Percentiles rank a stretch among this genome's conserved stretches.
Conservation (phyloP, 2,329 filamentous ascomycete species). For the Sphaerulina musiva region DNA sequence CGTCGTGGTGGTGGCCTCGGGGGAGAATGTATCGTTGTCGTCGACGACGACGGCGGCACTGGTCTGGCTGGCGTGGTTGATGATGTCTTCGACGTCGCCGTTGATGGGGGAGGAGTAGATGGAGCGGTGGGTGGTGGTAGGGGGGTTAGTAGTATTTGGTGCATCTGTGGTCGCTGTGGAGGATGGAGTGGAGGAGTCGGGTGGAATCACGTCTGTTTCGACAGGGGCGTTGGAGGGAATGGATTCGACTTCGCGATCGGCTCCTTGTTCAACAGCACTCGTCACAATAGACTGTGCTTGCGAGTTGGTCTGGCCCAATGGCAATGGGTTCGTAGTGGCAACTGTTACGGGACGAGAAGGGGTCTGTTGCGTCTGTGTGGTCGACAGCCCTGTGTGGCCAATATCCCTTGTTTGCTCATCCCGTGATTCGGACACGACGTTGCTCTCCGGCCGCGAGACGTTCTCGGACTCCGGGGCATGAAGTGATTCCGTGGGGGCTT, state of each 20-base stretch:
- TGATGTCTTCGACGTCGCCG: conserved; percentile 15
- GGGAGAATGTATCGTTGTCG: not conserved
- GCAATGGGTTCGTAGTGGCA: not conserved
- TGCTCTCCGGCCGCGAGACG: no score
- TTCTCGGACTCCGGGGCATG: not conserved
- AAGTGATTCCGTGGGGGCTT: not conserved
- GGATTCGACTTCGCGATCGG: conserved; percentile 16
- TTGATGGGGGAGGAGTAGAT: conserved; percentile 24
- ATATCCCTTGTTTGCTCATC: not conserved
- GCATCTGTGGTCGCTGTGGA: not conserved
- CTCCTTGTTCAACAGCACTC: conserved; percentile 21
- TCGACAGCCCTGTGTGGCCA: not conserved
- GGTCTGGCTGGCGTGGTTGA: conserved; percentile 1
- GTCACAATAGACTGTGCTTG: conserved; percentile 20
- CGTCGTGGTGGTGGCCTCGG: conserved; percentile 14
- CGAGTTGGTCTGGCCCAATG: not conserved
- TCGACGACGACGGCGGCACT: conserved; percentile 15
- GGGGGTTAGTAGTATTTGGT: not conserved
- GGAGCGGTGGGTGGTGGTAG: conserved; percentile 9
- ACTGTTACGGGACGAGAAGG: not conserved
- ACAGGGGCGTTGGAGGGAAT: conserved; percentile 22
- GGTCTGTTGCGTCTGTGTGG: not conserved
- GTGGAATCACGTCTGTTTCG: conserved; percentile 7
- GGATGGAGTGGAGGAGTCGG: not conserved
- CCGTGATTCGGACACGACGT: not conserved